Evolutionary conservation across 352 stramenopile genomes (phyloP), one percentile per base, ranked within the genome.

Genomic region (Phytophthora nicotianae): DNA sequence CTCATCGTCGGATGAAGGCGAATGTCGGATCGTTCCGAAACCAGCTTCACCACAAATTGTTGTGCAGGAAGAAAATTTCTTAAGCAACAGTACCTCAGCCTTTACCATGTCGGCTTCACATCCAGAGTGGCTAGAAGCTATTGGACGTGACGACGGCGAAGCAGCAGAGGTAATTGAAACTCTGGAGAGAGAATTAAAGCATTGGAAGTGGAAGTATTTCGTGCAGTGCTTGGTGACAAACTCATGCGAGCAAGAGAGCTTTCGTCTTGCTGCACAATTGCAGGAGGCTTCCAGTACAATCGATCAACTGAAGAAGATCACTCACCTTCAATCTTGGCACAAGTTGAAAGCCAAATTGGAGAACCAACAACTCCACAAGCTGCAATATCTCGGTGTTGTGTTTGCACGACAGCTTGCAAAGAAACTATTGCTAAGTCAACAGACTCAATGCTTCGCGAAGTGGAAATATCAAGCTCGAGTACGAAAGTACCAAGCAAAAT

Each of bases 131-230:
- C 20, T 71, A 33, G 52, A 75, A 45, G 7, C 58, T n/a, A 53
- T 69, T 51, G 27, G 14, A 21, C 35, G 19, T 27, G 23, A 53
- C n/a, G 35, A 51, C 40, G 16, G 42, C 17, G 10, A 55, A 35
- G 13, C 50, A 45, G 5, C 52, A 48, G 5, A n/a, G 23, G 9
- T 27, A 24, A 48, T 20, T 43, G 17, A 29, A 19, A 10, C 38
- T 4, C 19, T 63, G 23, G 23, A 62, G 19, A 46, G 43, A 5
- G 33, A 43, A 5, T 23, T 72, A 21, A 66, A 63, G 23, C 60
- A 41, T 2, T 75, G 58, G 64, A 69, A 77, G 47, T 80, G 64
- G 72, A 74, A 72, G 13, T 77, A 42, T 21, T 67, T 79, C 17
- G 57, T 53, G 35, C 29, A 58, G n/a, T 60, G 46, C 17, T 52